Percentiles rank a stretch among this genome's conserved stretches.
Evolutionary conservation across 495 filamentous ascomycete species (phyloP).

Genomic region (Bathelium albidoporum): DNA sequence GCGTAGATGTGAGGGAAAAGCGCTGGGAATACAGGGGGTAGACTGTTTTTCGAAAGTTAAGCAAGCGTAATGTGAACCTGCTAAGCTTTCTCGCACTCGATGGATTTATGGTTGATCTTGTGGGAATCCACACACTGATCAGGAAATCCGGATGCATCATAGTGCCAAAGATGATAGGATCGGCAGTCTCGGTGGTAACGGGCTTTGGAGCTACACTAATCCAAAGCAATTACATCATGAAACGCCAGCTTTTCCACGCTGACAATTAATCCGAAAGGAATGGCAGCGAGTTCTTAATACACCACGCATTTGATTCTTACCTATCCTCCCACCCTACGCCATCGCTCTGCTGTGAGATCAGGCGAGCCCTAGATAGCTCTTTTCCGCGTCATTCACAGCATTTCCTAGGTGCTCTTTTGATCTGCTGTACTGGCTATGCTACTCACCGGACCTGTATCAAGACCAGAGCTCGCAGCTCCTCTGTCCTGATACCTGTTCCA

Average conservation of each 20-base stretch:
- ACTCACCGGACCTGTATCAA: too few species aligned
- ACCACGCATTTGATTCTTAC: neutral
- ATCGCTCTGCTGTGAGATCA: too few species aligned
- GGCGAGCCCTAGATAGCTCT: too few species aligned
- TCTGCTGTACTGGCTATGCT: too few species aligned
- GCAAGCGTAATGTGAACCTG: too few species aligned
- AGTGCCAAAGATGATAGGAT: neutral
- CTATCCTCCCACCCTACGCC: too few species aligned
- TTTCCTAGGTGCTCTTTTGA: too few species aligned
- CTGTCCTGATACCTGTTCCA: too few species aligned
- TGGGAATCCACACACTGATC: neutral
- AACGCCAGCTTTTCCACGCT: neutral
- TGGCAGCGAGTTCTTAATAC: neutral
- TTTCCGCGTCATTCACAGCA: too few species aligned
- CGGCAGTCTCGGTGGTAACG: neutral
- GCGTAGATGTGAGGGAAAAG: slow-evolving; percentile 1
- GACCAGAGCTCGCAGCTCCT: too few species aligned
- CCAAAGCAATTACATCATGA: neutral
- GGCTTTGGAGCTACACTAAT: neutral
- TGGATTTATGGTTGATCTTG: neutral
- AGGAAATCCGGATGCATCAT: neutral
- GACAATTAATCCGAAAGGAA: neutral
- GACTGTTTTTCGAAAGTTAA: too few species aligned
- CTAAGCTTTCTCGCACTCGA: too few species aligned
- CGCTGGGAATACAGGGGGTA: neutral